Percentiles rank a stretch among this genome's conserved stretches.
phyloP scores from a whole-genome alignment of 495 filamentous ascomycete genomes.

The Ramalina peruviana region DNA sequence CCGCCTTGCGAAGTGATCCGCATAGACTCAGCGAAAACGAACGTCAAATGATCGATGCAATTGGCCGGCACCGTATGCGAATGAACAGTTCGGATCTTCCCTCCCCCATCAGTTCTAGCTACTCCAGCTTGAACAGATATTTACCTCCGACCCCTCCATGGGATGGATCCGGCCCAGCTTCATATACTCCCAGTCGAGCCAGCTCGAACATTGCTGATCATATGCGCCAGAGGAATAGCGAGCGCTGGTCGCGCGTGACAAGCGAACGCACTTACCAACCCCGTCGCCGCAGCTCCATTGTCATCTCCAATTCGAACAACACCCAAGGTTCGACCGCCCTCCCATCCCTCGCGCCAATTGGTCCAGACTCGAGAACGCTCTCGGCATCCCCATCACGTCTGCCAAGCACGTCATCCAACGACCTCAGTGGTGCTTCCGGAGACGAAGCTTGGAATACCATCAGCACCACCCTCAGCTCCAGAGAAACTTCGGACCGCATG shows the following conservation, averaged over 20 bases:
- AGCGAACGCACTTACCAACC: constrained; percentile 23
- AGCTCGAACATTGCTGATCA: constrained; percentile 16
- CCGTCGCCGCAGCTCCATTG: constrained; percentile 32
- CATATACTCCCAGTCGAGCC: constrained; percentile 1
- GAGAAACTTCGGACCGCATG: constrained; percentile 14
- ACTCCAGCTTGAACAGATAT: constrained; percentile 3
- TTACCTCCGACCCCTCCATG: constrained; percentile 1
- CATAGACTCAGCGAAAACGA: constrained; percentile 42
- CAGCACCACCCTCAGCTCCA: constrained; percentile 25
- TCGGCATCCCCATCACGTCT: constrained; percentile 20
- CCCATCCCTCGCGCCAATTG: constrained; percentile 13
- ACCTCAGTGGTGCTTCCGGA: neutral
- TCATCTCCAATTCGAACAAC: constrained; percentile 26
- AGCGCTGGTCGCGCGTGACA: constrained; percentile 11
- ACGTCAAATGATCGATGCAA: constrained; percentile 42
- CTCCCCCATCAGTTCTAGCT: constrained; percentile 13
- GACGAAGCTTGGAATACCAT: constrained; percentile 33
- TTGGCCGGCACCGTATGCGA: constrained; percentile 19
- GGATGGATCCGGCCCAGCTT: constrained; percentile 3
- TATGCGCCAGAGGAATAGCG: constrained; percentile 21
- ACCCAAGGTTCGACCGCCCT: neutral
- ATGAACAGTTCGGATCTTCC: constrained; percentile 3
- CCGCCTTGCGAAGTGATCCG: constrained; percentile 12
- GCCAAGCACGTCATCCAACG: constrained; percentile 2
- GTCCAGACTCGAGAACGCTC: constrained; percentile 10